A percentile compares a stretch with the other conserved stretches of the same genome.
phyloP scores from a whole-genome alignment of 306 rosid species.

The Trifolium repens region DNA sequence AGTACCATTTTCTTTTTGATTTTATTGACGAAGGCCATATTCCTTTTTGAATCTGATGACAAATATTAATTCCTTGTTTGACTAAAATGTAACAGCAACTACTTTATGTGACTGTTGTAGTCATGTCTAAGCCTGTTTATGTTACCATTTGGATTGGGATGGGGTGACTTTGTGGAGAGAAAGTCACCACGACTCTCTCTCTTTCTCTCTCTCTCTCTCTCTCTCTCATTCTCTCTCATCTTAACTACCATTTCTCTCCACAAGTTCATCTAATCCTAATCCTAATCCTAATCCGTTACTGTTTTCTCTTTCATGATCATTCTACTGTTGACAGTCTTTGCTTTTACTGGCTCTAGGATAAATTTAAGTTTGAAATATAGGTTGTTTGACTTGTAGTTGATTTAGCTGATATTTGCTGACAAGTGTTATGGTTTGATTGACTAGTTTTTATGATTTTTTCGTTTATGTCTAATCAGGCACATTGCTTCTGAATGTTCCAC shows the following conservation, averaged over 20 bases:
- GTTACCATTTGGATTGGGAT: background rate
- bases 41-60: constrained; percentile 2
- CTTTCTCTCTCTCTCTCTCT: too few species aligned
- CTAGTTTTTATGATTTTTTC: constrained; percentile 18
- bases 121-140: background rate
- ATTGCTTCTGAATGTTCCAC: constrained; percentile 96
- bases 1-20: background rate
- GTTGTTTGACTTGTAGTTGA: constrained; percentile 17
- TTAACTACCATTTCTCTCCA: too few species aligned
- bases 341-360: constrained; percentile 24
- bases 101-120: background rate
- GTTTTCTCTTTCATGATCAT: background rate
- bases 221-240: too few species aligned
- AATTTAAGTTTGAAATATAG: constrained; percentile 9
- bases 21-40: background rate
- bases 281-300: background rate
- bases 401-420: constrained; percentile 1
- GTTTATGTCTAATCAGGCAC: constrained; percentile 63
- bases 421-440: background rate
- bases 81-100: background rate
- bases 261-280: too few species aligned
- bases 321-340: background rate
- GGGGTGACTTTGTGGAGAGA: too few species aligned
- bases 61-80: constrained; percentile 14
- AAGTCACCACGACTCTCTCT: too few species aligned